phyloP scores from a whole-genome alignment of 2,329 filamentous ascomycete species.

The Phaeosphaeria sp. region DNA sequence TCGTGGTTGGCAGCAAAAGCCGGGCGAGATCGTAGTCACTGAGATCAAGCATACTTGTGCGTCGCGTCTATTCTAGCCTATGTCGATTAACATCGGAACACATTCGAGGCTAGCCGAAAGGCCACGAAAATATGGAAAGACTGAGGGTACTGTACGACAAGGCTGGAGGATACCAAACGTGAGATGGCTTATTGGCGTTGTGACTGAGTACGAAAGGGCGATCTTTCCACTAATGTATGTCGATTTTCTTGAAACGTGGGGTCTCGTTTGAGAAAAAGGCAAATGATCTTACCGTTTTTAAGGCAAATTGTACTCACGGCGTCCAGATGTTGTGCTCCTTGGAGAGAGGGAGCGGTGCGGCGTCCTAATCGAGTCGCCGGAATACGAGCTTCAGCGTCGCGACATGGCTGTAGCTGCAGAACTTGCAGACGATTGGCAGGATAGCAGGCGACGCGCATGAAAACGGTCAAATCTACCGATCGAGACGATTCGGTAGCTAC shows the following conservation, averaged over 20 bases:
- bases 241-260: not conserved
- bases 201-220: not conserved
- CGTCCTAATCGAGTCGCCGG: constrained; percentile 5
- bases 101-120: no score
- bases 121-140: no score
- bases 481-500: constrained; percentile 7
- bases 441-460: not conserved
- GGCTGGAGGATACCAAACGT: not conserved
- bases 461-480: not conserved
- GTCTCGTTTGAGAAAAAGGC: not conserved
- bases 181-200: constrained; percentile 7
- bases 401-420: not conserved
- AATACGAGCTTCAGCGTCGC: constrained; percentile 12
- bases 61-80: no score
- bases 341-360: not conserved
- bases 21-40: not conserved
- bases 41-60: not conserved
- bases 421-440: not conserved
- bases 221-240: constrained; percentile 4
- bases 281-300: not conserved
- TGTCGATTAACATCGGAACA: no score
- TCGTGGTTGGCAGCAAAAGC: not conserved
- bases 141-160: not conserved
- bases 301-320: constrained; percentile 6
- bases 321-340: constrained; percentile 13